Base-by-base conservation (phyloP, 495 filamentous ascomycete genomes). In the Hypoxylon perforatum region DNA sequence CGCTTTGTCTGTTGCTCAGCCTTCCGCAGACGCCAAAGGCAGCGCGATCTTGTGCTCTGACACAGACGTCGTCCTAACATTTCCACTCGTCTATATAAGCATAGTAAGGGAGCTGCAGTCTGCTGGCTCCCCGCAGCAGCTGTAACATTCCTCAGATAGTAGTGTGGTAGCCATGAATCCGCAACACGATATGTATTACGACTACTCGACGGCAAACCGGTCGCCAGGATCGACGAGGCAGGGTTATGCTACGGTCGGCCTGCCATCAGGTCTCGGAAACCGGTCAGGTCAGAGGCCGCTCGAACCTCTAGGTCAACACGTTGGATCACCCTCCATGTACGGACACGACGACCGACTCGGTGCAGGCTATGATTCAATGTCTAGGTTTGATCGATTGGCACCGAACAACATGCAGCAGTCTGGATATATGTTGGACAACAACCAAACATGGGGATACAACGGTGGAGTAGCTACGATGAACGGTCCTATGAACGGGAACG, bases 181-280 rank as follows among this genome's bases (percentile, higher is more conserved):
- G 76, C 86, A 85, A 75, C 78, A 81, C 75, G 77, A 81, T 28
- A 79, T 80, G 74, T 78, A 78, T 67, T 73, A 78, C 58, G 71
- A 77, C 48, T 79, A 79, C 35, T 53, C 65, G 10, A 17, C 70
- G 41, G 55, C 77, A 15, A 79, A 77, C 60, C 74, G 77, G 61
- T 81, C 79, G 22, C 82, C 83, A 14, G 70, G 76, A 45, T 76
- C 78, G 9, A 72, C 77, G 35, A 73, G 79, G 47, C 80, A 80
- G 33, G 80, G 78, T 39, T 85, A 82, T 71, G 78, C 77, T 57
- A 86, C 82, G 50, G 84, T 74, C 25, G 72, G 72, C 49, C 49
- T 74, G 35, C 65, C 87, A 38, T 84, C 88, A 67, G 86, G 87
- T 33, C 81, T 92, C 25, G 89, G 69, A 84, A 91, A 75, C 76